Percentiles rank a stretch among this genome's conserved stretches.
Evolutionary conservation across 2,329 filamentous ascomycete genomes (phyloP).

Genomic region (Venturia oleaginea): DNA sequence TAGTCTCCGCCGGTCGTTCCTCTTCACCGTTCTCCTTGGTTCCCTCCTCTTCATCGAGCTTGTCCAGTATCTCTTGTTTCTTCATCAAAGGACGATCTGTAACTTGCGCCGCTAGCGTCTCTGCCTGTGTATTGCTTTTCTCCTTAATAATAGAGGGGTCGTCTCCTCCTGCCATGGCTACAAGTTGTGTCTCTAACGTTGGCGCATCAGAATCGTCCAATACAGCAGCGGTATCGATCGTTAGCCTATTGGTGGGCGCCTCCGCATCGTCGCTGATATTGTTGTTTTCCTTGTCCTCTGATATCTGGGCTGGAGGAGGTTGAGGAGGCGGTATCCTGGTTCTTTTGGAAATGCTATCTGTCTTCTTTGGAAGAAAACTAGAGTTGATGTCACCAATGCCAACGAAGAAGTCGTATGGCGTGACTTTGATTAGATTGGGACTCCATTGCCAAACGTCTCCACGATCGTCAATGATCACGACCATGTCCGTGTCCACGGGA

Average conservation of each 20-base stretch:
- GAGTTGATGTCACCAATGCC: slow-evolving; percentile 98
- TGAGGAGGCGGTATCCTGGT: neutral
- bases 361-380: slow-evolving; percentile 79
- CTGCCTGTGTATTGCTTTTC: slow-evolving; percentile 78
- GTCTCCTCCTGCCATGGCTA: slow-evolving; percentile 65
- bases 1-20: slow-evolving; percentile 22
- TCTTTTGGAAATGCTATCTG: slow-evolving; percentile 19
- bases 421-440: slow-evolving; percentile 87
- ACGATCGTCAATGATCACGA: slow-evolving; percentile 95
- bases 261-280: slow-evolving; percentile 17
- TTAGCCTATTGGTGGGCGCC: slow-evolving; percentile 16
- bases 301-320: slow-evolving; percentile 9
- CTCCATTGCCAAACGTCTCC: slow-evolving; percentile 95
- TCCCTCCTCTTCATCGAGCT: slow-evolving; percentile 61
- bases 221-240: neutral
- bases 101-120: slow-evolving; percentile 78
- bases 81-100: slow-evolving; percentile 82
- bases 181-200: slow-evolving; percentile 58
- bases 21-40: slow-evolving; percentile 30
- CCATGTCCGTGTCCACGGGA: slow-evolving; percentile 97
- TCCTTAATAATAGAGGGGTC: slow-evolving; percentile 59
- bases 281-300: slow-evolving; percentile 14
- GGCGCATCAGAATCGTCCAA: neutral
- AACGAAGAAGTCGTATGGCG: slow-evolving; percentile 94
- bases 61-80: slow-evolving; percentile 84